Conservation (phyloP, 495 filamentous ascomycete species). For the Neurospora sp. region DNA sequence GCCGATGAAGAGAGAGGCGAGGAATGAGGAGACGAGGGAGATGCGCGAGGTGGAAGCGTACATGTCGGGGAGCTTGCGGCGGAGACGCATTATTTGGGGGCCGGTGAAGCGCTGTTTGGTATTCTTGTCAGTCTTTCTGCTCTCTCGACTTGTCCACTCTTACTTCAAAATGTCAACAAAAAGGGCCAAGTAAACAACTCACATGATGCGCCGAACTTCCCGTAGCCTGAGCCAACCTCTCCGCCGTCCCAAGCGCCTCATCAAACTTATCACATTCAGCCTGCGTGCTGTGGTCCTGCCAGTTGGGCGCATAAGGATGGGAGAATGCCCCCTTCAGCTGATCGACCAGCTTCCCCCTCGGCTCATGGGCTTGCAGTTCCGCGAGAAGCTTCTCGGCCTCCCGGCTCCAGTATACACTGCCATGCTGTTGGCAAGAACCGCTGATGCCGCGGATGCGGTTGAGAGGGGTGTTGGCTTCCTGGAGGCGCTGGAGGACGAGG, state of each 20-base stretch:
- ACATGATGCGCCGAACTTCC: conserved; percentile 94
- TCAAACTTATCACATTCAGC: conserved; percentile 85
- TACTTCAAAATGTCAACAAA: neutral
- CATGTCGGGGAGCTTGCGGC: conserved; percentile 63
- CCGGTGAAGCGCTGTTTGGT: conserved; percentile 80
- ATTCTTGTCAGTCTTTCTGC: conserved; percentile 13
- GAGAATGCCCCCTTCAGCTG: conserved; percentile 68
- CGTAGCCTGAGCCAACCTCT: conserved; percentile 63
- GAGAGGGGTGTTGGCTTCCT: conserved; percentile 68
- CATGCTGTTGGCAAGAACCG: conserved; percentile 93
- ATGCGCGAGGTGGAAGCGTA: conserved; percentile 76
- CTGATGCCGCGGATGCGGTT: conserved; percentile 69
- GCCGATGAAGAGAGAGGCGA: conserved; percentile 86
- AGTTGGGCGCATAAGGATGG: conserved; percentile 85
- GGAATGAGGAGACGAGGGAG: conserved; percentile 88
- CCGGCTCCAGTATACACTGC: conserved; percentile 80
- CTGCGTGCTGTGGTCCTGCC: conserved; percentile 95
- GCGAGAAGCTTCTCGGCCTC: conserved; percentile 58
- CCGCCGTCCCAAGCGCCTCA: conserved; percentile 49
- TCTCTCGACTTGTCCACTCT: neutral
- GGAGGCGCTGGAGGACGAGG: conserved; percentile 63
- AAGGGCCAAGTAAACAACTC: conserved; percentile 21
- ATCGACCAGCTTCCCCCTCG: conserved; percentile 41
- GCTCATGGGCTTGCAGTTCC: conserved; percentile 46
- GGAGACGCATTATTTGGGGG: conserved; percentile 86